These are phyloP conservation scores for Sporodiniella umbellata DNA, from an alignment of 371 early-diverging fungal genomes.

Conservation along the genomic window DNA sequence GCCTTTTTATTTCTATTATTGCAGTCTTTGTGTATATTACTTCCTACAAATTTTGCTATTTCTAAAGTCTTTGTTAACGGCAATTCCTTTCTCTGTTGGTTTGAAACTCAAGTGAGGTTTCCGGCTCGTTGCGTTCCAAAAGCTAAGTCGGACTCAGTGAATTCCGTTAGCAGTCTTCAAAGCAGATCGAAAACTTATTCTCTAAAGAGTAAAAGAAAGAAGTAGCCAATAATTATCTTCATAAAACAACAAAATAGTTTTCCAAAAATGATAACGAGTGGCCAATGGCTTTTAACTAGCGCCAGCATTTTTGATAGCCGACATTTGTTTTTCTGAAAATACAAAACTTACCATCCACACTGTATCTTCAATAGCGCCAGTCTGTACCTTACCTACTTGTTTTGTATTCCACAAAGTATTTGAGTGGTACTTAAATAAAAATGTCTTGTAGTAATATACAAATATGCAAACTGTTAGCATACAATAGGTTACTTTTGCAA, in stretches of 20 bases:
- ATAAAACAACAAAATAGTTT: constrained; percentile 2
- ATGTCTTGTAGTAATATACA: too few relatives aligned
- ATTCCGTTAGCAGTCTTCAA: not conserved
- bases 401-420: too few relatives aligned
- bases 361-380: not conserved
- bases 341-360: constrained; percentile 5
- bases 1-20: constrained; percentile 1
- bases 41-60: constrained; percentile 2
- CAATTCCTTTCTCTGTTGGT: constrained; percentile 2
- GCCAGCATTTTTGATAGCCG: constrained; percentile 4
- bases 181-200: constrained; percentile 6
- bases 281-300: not conserved
- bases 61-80: constrained; percentile 3
- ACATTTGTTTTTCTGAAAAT: constrained; percentile 7
- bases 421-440: too few relatives aligned
- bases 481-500: too few relatives aligned
- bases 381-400: too few relatives aligned
- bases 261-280: not conserved
- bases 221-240: not conserved
- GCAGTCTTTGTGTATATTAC: constrained; percentile 1
- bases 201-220: constrained; percentile 3
- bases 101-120: constrained; percentile 8
- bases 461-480: too few relatives aligned
- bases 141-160: constrained; percentile 3
- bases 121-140: constrained; percentile 1